Evolutionary conservation across 1,284 basidiomycete genomes (phyloP), one percentile per base, ranked within the genome.

Genomic region (Naganishia sp.): DNA sequence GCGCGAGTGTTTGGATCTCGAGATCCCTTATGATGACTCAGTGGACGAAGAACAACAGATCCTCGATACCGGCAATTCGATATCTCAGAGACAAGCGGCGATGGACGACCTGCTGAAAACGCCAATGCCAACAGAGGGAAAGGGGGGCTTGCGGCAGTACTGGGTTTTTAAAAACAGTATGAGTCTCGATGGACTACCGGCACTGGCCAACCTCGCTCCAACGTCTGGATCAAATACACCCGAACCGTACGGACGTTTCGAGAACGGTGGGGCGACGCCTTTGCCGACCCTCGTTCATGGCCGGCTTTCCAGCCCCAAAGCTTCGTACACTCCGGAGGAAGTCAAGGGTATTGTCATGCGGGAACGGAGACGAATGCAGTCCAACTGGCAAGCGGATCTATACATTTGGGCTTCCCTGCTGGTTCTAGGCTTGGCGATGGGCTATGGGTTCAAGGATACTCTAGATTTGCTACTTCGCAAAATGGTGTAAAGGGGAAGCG

Each of bases 1-100:
- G n/a, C 65, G 67, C n/a, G 65, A 60, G 31, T 50, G 56, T 13
- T 39, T 53, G 42, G 67, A 68, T 46, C 51, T 66, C 46, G 57
- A 28, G 6, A 51, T 55, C 41, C 39, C 50, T 7, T 50, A 51
- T 52, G 56, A 55, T 52, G 51, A 56, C 11, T 41, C 51, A 23
- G 42, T 42, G 9, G 35, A 61, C 35, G 58, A 61, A 42, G 47
- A 61, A 18, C 47, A 41, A 39, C 47, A 61, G 18, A 21, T 51
- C 15, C 21, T 21, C 9, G 28, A 41, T 18, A 41, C 65, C 57
- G 35, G 25, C 43, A 53, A 45, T 35, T 25, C 41, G 6, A 47
- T 46, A 13, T 17, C 28, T 25, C 51, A 55, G 31, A 53, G 50
- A 45, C 51, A 55, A 28, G 21, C 31, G 49, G 55, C 64, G 39